Evolutionary conservation across 306 rosid genomes (phyloP).

Genomic region (Quercus wislizeni): DNA sequence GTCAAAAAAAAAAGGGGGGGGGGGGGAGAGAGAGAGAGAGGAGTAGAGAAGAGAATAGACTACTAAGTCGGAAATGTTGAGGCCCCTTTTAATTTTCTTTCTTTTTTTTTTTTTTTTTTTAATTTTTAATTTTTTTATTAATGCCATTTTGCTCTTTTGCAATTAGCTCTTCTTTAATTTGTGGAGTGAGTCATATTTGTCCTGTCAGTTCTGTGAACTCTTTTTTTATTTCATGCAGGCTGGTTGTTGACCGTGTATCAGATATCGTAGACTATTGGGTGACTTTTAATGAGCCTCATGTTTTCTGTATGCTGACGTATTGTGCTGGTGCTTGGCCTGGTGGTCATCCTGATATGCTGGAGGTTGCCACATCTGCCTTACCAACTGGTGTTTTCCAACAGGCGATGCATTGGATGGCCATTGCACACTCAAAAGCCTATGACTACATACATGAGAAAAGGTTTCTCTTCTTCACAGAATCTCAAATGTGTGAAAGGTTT

Average conservation of each 20-base stretch:
- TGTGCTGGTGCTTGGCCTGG: conserved; percentile 99
- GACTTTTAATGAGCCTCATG: conserved; percentile 94
- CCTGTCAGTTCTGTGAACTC: not conserved
- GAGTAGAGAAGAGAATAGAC: not conserved
- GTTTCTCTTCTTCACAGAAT: conserved; percentile 38
- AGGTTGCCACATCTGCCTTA: conserved; percentile 83
- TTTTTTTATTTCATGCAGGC: conserved; percentile 54
- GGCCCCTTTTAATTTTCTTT: not conserved
- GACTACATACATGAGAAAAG: conserved; percentile 75
- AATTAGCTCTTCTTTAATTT: not conserved
- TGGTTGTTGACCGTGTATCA: conserved; percentile 71
- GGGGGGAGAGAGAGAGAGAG: too few relatives aligned
- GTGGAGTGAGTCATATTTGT: not conserved
- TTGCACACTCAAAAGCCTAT: conserved; percentile 91
- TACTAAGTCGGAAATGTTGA: not conserved
- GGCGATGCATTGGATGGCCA: conserved; percentile 96
- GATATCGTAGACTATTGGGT: conserved; percentile 89
- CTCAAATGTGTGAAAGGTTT: conserved; percentile 25
- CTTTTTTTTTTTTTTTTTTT: not conserved
- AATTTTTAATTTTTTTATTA: not conserved
- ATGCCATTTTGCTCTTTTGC: not conserved
- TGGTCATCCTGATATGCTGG: conserved; percentile 97
- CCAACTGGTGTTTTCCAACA: conserved; percentile 91
- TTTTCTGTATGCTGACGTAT: conserved; percentile 84
- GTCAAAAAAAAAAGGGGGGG: fast-evolving